Percentiles rank a stretch among this genome's conserved stretches.
These are phyloP conservation scores for Hypoxylon trugodes DNA, from an alignment of 495 filamentous ascomycete genomes.

Conservation along the genomic window DNA sequence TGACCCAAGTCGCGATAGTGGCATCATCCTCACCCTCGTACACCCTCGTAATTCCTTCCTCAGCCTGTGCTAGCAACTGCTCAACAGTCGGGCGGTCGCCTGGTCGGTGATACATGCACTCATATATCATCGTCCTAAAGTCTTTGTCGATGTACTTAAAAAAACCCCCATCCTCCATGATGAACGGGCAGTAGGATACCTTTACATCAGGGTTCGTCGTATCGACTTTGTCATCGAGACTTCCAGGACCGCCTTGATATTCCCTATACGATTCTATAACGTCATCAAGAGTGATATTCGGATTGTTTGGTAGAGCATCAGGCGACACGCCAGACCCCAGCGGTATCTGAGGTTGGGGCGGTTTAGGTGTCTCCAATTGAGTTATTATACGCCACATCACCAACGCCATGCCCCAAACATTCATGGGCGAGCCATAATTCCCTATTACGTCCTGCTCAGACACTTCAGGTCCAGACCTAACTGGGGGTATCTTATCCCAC, in stretches of 20 bases:
- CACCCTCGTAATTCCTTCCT: neutral
- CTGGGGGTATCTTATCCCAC: conserved; percentile 1
- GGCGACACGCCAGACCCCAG: no score
- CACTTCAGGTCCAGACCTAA: neutral
- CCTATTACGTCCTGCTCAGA: conserved; percentile 1
- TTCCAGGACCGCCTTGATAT: neutral
- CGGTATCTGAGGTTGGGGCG: conserved; percentile 22
- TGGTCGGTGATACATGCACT: conserved; percentile 32
- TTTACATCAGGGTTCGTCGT: neutral
- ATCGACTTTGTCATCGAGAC: neutral
- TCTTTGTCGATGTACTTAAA: conserved; percentile 14
- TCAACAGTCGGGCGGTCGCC: conserved; percentile 17
- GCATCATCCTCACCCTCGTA: conserved; percentile 5
- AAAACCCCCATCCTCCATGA: neutral
- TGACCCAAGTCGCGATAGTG: neutral
- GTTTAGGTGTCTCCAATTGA: neutral
- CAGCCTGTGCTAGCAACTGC: conserved; percentile 8
- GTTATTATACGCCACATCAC: conserved; percentile 33
- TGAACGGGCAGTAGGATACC: conserved; percentile 27
- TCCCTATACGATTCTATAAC: no score
- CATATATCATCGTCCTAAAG: conserved; percentile 13
- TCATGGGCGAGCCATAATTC: conserved; percentile 9
- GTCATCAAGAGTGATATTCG: no score
- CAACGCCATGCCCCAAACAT: neutral
- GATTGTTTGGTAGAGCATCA: no score